Evolutionary conservation across 2,329 filamentous ascomycete species (phyloP), one percentile per base, ranked within the genome.

Genomic region (Hymenoscyphus repandus): DNA sequence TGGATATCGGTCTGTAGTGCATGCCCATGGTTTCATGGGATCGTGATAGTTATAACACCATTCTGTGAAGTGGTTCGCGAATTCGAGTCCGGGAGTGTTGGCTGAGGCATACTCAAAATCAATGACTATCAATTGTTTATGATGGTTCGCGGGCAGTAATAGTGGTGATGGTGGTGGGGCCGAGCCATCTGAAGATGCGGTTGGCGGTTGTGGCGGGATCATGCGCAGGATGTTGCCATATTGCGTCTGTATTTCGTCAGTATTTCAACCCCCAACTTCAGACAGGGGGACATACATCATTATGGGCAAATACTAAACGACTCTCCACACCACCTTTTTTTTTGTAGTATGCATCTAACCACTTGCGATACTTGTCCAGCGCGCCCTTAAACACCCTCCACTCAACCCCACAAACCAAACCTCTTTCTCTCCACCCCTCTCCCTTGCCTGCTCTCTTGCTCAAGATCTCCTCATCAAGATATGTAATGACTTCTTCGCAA

Each of bases 31-130:
- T 31, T 70, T 71, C 27, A 74, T 72, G 2, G 80, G 69, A 65
- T 93, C 84, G 66, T 96, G 91, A 70, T 99, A 99, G 70, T 99
- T 92, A 75, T 97, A 97, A 61, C 89, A 88, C 93, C 93, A 99
- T 70, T 99, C 93, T 1, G 89, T 88, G 70, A 99, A 99, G 70
- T 99, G 93, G 68, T 99, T 99, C 51, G 90, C 93, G 66, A 99
- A 97, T 69, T 99, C 93, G 13, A 90, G 76, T 1, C 90, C 93
- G 0, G 83, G 83, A 0, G 85, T 77, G 66, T 97, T 99, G 51
- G 92, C 90, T 2, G 85, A 91, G 1, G 93, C 88, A 66, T 99
- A 99, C 65, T 99, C 93, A 63, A 99, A 99, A 68, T 99, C 93
- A 64, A 99, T 99, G 57, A 99, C 93, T 13, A 97, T 80, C 12